These are phyloP conservation scores for Trichoderma breve DNA, from an alignment of 2,329 filamentous ascomycete species.

Conservation along the genomic window DNA sequence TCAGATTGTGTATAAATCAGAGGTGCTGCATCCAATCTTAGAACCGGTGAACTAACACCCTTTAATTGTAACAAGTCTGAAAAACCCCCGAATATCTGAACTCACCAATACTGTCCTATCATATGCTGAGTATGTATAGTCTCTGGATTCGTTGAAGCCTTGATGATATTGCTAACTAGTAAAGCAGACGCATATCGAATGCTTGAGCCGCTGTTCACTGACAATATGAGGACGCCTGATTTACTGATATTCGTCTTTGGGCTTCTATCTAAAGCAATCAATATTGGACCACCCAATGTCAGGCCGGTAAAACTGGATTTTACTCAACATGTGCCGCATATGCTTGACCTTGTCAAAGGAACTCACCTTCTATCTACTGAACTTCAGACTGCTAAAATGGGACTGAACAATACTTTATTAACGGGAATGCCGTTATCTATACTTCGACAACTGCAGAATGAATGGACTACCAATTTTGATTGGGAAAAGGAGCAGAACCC, in stretches of 20 bases:
- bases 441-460: background rate
- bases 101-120: background rate
- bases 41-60: rapidly evolving
- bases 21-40: background rate
- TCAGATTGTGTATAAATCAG: background rate
- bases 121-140: background rate
- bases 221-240: background rate
- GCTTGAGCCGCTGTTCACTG: background rate
- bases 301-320: background rate
- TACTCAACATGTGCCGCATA: background rate
- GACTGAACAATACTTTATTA: background rate
- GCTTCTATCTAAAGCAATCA: background rate
- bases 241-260: background rate
- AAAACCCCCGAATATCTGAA: background rate
- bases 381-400: background rate
- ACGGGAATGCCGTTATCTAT: background rate
- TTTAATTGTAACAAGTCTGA: background rate
- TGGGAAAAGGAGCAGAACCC: background rate
- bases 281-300: background rate
- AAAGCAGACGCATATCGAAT: background rate
- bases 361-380: background rate
- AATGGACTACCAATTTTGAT: background rate
- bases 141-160: background rate
- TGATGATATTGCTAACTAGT: background rate
- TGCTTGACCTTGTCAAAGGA: background rate